Percentiles rank a stretch among this genome's conserved stretches.
Conservation (phyloP, 2,329 filamentous ascomycete species). For the Clonostachys solani region DNA sequence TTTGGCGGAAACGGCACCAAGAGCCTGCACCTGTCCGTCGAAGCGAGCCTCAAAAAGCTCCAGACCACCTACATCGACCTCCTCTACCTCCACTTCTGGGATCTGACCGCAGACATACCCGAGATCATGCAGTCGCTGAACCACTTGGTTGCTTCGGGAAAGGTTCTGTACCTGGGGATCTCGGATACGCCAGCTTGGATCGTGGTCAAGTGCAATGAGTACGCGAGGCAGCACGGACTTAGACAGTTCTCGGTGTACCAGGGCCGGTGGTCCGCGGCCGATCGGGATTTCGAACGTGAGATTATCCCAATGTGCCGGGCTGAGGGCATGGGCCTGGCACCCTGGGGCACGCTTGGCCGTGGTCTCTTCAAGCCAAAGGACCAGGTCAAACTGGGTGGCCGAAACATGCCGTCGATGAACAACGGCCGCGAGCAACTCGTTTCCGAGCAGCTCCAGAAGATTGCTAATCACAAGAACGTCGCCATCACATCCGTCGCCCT, state of each 20-base stretch:
- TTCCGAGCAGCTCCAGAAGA: slow-evolving; percentile 99
- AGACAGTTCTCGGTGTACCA: slow-evolving; percentile 20
- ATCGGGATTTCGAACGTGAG: slow-evolving; percentile 20
- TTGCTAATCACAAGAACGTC: slow-evolving; percentile 98
- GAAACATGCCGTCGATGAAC: slow-evolving; percentile 55
- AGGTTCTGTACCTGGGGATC: slow-evolving; percentile 21
- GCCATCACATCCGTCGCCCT: slow-evolving; percentile 45
- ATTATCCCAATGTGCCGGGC: slow-evolving; percentile 22
- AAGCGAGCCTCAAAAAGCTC: slow-evolving; percentile 33
- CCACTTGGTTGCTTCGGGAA: slow-evolving; percentile 12
- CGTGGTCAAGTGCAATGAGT: slow-evolving; percentile 15
- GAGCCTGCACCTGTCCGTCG: slow-evolving; percentile 29
- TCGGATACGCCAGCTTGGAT: slow-evolving; percentile 22
- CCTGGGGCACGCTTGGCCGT: slow-evolving; percentile 40
- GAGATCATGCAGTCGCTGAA: slow-evolving; percentile 19
- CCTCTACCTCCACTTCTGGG: slow-evolving; percentile 21
- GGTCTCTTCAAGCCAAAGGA: slow-evolving; percentile 20
- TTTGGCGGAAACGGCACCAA: slow-evolving; percentile 30
- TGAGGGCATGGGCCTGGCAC: slow-evolving; percentile 29
- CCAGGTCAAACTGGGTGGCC: slow-evolving; percentile 20
- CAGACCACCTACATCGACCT: slow-evolving; percentile 24
- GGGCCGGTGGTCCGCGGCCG: slow-evolving; percentile 16
- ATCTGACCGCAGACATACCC: slow-evolving; percentile 12
- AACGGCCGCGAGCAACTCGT: slow-evolving; percentile 99
- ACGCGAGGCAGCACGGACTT: slow-evolving; percentile 15